phyloP scores from a whole-genome alignment of 345 rosid species.

The Kernera saxatilis region DNA sequence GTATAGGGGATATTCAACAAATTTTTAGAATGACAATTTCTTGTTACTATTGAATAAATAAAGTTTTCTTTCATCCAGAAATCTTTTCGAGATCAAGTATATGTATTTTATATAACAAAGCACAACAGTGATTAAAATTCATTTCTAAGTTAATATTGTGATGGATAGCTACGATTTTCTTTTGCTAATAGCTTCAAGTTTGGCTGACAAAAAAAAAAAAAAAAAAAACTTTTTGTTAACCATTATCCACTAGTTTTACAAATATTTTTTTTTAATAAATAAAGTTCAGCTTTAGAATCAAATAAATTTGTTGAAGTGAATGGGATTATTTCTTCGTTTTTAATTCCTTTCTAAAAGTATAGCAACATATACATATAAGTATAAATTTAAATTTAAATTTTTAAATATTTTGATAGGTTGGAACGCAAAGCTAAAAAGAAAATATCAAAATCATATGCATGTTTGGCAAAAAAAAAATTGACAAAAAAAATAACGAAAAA shows the following conservation, averaged over 20 bases:
- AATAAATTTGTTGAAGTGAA: not conserved
- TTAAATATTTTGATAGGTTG: constrained; percentile 27
- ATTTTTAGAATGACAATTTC: constrained; percentile 18
- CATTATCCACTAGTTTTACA: not conserved
- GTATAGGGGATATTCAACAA: constrained; percentile 30
- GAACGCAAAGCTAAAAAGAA: constrained; percentile 23
- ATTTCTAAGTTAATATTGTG: not conserved
- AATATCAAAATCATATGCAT: constrained; percentile 17
- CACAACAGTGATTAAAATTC: not conserved
- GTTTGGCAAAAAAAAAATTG: not conserved
- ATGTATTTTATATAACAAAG: not conserved
- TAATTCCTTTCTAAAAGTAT: not conserved
- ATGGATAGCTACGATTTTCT: not conserved
- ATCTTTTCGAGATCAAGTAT: not conserved
- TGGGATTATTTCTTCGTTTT: constrained; percentile 5
- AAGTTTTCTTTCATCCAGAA: not conserved
- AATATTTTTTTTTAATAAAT: not conserved
- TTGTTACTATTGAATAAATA: constrained; percentile 22
- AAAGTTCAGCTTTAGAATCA: not conserved
- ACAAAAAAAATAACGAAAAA: not conserved
- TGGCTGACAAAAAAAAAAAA: not conserved
- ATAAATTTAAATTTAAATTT: constrained; percentile 15
- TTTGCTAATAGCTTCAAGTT: not conserved
- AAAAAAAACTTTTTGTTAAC: not conserved
- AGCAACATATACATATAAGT: constrained; percentile 26